phyloP scores from a whole-genome alignment of 2,329 filamentous ascomycete species.

The Gliomastix tumulicola region DNA sequence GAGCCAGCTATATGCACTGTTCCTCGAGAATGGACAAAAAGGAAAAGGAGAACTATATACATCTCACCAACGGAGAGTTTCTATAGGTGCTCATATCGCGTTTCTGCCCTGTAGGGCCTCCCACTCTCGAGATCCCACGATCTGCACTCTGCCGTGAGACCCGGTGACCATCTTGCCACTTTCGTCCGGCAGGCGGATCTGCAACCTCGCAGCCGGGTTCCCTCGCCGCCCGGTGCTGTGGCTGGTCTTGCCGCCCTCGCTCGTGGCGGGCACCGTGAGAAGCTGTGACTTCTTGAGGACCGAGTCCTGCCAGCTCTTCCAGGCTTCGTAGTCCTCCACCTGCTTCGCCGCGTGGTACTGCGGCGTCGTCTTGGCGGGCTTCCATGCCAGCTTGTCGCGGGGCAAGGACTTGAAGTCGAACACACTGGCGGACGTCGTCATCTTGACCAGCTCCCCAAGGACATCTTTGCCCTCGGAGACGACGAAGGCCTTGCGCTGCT shows the following conservation, averaged over 20 bases:
- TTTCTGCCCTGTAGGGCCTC: conserved; percentile 42
- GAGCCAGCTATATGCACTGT: too few species aligned
- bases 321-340: conserved; percentile 57
- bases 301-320: conserved; percentile 50
- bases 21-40: too few species aligned
- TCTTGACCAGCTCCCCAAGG: conserved; percentile 56
- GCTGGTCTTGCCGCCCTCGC: conserved; percentile 13
- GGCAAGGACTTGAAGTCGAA: conserved; percentile 54
- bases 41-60: too few species aligned
- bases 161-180: conserved; percentile 36
- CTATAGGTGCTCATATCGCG: too few species aligned
- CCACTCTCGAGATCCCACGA: conserved; percentile 49
- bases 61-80: too few species aligned
- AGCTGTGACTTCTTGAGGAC: conserved; percentile 46
- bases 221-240: neutral
- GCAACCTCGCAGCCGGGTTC: conserved; percentile 38
- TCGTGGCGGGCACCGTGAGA: neutral
- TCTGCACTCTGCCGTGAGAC: conserved; percentile 32
- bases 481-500: conserved; percentile 44
- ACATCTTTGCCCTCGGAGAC: conserved; percentile 56
- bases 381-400: conserved; percentile 58
- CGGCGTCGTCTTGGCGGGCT: conserved; percentile 55
- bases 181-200: conserved; percentile 39
- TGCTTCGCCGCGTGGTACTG: conserved; percentile 60
- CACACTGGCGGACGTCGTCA: conserved; percentile 48